These are phyloP conservation scores for Mesembryanthemum crystallinum DNA, from an alignment of 148 eudicot genomes.

Conservation along the genomic window DNA sequence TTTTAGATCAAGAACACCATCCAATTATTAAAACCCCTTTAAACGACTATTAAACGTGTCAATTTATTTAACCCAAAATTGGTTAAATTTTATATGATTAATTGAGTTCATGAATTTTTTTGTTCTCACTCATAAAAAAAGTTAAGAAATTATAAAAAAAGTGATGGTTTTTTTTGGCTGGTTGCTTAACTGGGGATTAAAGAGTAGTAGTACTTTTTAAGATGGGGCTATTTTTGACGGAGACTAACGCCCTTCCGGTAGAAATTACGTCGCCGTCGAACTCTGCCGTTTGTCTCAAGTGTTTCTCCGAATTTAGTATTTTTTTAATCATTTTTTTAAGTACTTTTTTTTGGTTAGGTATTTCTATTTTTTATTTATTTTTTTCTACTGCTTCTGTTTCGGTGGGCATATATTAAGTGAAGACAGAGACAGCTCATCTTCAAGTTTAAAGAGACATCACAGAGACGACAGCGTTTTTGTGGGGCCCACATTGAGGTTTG, in stretches of 20 bases:
- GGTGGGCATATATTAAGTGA: constrained; percentile 29
- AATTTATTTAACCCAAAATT: not conserved
- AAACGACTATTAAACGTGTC: constrained; percentile 22
- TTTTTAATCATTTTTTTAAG: not conserved
- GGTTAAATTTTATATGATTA: not conserved
- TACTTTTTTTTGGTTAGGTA: not conserved
- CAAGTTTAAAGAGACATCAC: constrained; percentile 25
- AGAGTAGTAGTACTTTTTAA: not conserved
- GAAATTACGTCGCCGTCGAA: constrained; percentile 18
- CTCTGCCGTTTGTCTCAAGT: constrained; percentile 9
- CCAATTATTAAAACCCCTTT: constrained; percentile 4
- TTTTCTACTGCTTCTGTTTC: not conserved
- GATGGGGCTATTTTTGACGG: constrained; percentile 15
- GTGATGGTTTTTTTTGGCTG: constrained; percentile 9
- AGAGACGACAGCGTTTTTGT: constrained; percentile 30
- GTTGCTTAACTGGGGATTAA: constrained; percentile 9
- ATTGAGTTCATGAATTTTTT: not conserved
- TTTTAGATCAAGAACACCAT: not conserved
- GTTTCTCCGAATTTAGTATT: not conserved
- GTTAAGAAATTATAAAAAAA: not conserved
- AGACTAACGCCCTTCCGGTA: constrained; percentile 30
- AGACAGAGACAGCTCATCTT: constrained; percentile 40
- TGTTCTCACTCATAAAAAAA: constrained; percentile 11
- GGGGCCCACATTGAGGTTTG: constrained; percentile 24
- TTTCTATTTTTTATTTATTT: not conserved